Base-by-base conservation (phyloP, 2,329 filamentous ascomycete species). In the Aspergillus amoenus region DNA sequence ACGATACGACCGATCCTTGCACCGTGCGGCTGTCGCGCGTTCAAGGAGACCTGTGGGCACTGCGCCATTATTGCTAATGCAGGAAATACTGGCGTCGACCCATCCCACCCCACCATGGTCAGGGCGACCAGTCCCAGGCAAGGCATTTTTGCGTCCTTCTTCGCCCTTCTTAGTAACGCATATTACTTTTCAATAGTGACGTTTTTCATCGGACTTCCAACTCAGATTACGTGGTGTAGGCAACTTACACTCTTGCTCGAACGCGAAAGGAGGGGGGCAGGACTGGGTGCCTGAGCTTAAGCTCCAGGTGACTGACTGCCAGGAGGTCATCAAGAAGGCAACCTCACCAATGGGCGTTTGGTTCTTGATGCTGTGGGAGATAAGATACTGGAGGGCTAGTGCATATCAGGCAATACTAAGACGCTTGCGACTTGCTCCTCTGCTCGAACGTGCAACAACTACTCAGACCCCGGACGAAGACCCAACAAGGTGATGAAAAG, bases 371-470 rank as follows among this genome's bases (percentile, higher is more conserved):
- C 39, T 41, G 52, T 30, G 44, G 41, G 44, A 57, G 55, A 57
- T 52, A 53, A 57, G 55, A 57, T 57, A 44, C 37, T 57, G 30
- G 44, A 53, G 44, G 17, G 27, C 44, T 52, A 56, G 34, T n/a
- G 44, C 27, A 30, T 30, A 9, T 30, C 27, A 30, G 27, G 27
- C 9, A 30, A 30, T 30, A 30, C 8, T 30, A 11, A 30, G 27
- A 30, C 27, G 27, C 27, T 9, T 30, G 27, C 22, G 15, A 47
- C 15, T 47, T 32, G 24, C 8, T 12, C 34, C 32, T 21, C 40
- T 27, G 12, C 34, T 27, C 37, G 22, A 13, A 24, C 12, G 21
- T 44, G 42, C 41, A 47, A 49, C 46, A 15, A 39, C 27, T 4
- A 44, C 11, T 44, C 27, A 9, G 27, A 11, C 27, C 1, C 9